Percentiles rank a stretch among this genome's conserved stretches.
Evolutionary conservation across 169 alveolate species (phyloP).

Genomic region (Condylostoma magnum): DNA sequence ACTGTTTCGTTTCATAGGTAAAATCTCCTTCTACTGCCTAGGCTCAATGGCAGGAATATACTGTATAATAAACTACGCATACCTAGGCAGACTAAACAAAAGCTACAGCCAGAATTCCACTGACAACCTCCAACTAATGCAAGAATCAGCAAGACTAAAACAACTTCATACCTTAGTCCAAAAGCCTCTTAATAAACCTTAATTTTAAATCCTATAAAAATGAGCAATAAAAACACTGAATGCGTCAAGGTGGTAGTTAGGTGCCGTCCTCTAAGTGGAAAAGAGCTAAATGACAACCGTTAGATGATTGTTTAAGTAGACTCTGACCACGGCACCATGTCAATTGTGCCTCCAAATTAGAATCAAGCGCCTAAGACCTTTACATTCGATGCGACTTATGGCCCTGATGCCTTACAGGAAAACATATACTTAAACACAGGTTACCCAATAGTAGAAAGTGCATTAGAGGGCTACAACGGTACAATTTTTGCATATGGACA

Average conservation of each 20-base stretch:
- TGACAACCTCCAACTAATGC: too few species aligned
- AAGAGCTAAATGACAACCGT: conserved; percentile 67
- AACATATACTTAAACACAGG: conserved; percentile 88
- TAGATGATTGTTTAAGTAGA: conserved; percentile 57
- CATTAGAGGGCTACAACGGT: conserved; percentile 91
- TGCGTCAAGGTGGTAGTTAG: conserved; percentile 67
- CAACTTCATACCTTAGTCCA: too few species aligned
- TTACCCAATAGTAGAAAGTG: conserved; percentile 88
- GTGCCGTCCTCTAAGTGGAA: conserved; percentile 74
- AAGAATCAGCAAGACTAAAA: too few species aligned
- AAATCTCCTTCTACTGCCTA: too few species aligned
- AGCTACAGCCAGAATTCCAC: too few species aligned
- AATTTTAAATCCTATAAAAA: too few species aligned
- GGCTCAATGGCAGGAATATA: too few species aligned
- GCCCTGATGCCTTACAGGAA: conserved; percentile 45
- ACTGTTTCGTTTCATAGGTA: too few species aligned
- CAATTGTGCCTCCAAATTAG: not conserved
- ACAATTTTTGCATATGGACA: conserved; percentile 35
- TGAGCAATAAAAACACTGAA: conserved; percentile 14
- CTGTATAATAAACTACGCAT: too few species aligned
- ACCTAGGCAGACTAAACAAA: too few species aligned
- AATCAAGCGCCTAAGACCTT: conserved; percentile 10
- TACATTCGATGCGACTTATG: conserved; percentile 21
- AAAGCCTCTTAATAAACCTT: too few species aligned
- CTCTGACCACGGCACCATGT: conserved; percentile 9